Percentiles rank a stretch among this genome's conserved stretches.
Conservation (phyloP, 257 asterid species). For the Primulina tabacum region DNA sequence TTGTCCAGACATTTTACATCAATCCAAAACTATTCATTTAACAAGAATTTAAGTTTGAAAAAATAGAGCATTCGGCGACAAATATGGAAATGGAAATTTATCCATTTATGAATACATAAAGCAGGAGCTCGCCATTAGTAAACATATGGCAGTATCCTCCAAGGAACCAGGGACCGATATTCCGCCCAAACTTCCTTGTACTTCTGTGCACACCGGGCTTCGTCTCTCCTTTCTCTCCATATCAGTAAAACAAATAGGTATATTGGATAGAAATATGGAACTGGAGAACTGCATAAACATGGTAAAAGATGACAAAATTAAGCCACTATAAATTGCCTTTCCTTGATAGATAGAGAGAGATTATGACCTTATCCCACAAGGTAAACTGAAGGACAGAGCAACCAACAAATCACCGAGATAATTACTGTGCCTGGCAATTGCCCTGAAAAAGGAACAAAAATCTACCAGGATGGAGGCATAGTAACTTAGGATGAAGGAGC, state of each 20-base stretch:
- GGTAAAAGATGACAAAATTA: neutral
- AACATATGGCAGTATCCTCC: conserved; percentile 81
- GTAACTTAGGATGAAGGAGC: neutral
- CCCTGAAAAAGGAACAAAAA: conserved; percentile 50
- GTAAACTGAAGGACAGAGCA: conserved; percentile 90
- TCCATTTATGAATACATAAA: conserved; percentile 1
- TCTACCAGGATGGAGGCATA: conserved; percentile 9
- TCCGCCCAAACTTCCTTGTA: conserved; percentile 88
- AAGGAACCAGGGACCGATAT: conserved; percentile 77
- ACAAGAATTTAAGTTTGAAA: neutral
- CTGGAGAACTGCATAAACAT: conserved; percentile 63
- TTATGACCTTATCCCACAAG: conserved; percentile 86
- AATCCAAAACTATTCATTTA: too few species aligned
- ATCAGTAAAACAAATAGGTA: conserved; percentile 80
- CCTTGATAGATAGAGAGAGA: neutral
- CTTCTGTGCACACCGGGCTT: conserved; percentile 90
- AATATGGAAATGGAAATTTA: neutral
- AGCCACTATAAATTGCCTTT: neutral
- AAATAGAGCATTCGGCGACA: neutral
- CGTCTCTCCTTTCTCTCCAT: conserved; percentile 99
- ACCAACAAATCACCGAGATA: conserved; percentile 92
- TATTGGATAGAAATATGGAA: conserved; percentile 86
- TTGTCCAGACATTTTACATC: neutral
- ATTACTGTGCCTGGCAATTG: conserved; percentile 92
- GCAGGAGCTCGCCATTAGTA: conserved; percentile 35